These are phyloP conservation scores for Fusarium sarcochroum DNA, from an alignment of 2,329 filamentous ascomycete genomes.

Conservation along the genomic window DNA sequence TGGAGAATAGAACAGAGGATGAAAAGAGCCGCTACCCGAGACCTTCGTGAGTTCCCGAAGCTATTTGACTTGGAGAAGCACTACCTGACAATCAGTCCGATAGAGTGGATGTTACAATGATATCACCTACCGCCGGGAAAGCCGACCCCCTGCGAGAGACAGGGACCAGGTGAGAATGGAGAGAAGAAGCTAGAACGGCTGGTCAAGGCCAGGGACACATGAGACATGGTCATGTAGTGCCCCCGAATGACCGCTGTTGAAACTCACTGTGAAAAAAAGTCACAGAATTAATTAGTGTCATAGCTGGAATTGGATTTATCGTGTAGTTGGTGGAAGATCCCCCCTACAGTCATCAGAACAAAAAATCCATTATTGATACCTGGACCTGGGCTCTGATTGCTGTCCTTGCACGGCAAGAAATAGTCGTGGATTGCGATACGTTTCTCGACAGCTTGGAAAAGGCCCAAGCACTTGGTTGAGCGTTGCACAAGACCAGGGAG, in stretches of 20 bases:
- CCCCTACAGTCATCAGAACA: neutral
- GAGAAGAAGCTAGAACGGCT: slow-evolving; percentile 6
- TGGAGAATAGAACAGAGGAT: slow-evolving; percentile 7
- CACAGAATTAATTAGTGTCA: neutral
- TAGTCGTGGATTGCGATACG: slow-evolving; percentile 14
- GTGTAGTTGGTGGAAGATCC: slow-evolving; percentile 7
- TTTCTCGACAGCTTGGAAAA: slow-evolving; percentile 24
- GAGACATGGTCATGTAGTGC: slow-evolving; percentile 8
- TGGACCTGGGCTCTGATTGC: slow-evolving; percentile 3
- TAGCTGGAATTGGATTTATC: slow-evolving; percentile 13
- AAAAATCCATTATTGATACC: slow-evolving; percentile 3
- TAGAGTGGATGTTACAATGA: slow-evolving; percentile 11
- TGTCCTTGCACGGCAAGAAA: slow-evolving; percentile 22
- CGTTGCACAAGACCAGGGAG: slow-evolving; percentile 23
- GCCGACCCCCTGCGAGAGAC: neutral
- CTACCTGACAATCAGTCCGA: neutral
- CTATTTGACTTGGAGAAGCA: slow-evolving; percentile 21
- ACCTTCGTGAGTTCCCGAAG: slow-evolving; percentile 13
- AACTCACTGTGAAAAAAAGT: neutral
- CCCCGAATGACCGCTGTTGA: slow-evolving; percentile 1
- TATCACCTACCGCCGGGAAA: slow-evolving; percentile 10
- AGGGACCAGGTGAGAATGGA: slow-evolving; percentile 2
- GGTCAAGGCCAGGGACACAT: slow-evolving; percentile 11
- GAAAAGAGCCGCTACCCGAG: slow-evolving; percentile 12
- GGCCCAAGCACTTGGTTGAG: slow-evolving; percentile 30